A percentile compares a stretch with the other conserved stretches of the same genome.
These are phyloP conservation scores for Xylaria palmicola DNA, from an alignment of 495 filamentous ascomycete genomes.

Conservation along the genomic window DNA sequence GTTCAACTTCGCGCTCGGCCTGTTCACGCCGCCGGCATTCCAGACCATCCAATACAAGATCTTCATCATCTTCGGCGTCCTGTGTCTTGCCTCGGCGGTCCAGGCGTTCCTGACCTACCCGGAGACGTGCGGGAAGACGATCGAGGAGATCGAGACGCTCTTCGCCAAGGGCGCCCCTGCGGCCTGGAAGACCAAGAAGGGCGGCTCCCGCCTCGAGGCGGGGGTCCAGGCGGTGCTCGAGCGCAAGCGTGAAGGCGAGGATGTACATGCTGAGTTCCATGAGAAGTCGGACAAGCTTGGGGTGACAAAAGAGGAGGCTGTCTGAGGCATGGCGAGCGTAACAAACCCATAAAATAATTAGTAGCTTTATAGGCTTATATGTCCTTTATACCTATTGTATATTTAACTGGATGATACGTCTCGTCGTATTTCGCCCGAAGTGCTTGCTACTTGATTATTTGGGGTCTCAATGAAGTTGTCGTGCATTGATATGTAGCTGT, in stretches of 20 bases:
- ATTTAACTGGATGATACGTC: too few species aligned
- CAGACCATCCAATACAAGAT: slow-evolving; percentile 70
- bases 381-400: too few species aligned
- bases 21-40: slow-evolving; percentile 70
- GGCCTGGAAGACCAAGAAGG: slow-evolving; percentile 62
- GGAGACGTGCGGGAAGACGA: slow-evolving; percentile 67
- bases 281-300: slow-evolving; percentile 17
- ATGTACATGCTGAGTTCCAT: slow-evolving; percentile 22
- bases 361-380: too few species aligned
- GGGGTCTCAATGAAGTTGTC: too few species aligned
- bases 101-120: slow-evolving; percentile 70
- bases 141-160: slow-evolving; percentile 68
- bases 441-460: too few species aligned
- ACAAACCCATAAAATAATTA: too few species aligned
- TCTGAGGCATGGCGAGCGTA: background rate
- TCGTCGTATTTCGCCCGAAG: too few species aligned
- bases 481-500: too few species aligned
- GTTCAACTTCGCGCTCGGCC: slow-evolving; percentile 72
- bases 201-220: slow-evolving; percentile 43
- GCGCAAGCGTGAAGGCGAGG: slow-evolving; percentile 26
- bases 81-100: slow-evolving; percentile 61
- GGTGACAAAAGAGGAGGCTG: slow-evolving; percentile 16
- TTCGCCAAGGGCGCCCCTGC: slow-evolving; percentile 55
- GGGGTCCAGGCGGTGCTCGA: slow-evolving; percentile 43
- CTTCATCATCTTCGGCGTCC: slow-evolving; percentile 73